A percentile compares a stretch with the other conserved stretches of the same genome.
Evolutionary conservation across 306 rosid genomes (phyloP).

Genomic region (Castanopsis chinensis): DNA sequence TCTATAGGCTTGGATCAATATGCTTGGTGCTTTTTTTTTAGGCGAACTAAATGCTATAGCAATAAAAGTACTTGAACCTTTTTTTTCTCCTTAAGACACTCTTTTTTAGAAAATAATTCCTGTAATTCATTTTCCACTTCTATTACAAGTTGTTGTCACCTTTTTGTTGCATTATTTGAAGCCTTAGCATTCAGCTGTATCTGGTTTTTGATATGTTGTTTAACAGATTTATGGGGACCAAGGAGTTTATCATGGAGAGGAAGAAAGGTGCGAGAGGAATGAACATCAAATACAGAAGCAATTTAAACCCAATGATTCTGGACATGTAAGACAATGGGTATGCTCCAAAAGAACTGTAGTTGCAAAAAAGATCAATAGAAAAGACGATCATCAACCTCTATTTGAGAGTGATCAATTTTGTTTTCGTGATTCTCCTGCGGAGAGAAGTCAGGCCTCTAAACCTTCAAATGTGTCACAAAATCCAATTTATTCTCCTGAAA

Average conservation of each 20-base stretch:
- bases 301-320: constrained; percentile 30
- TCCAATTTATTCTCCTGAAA: constrained; percentile 37
- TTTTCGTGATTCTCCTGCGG: constrained; percentile 14
- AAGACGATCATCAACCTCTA: constrained; percentile 16
- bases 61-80: not conserved
- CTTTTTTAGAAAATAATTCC: not conserved
- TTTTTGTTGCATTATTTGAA: not conserved
- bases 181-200: not conserved
- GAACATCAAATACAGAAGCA: constrained; percentile 35
- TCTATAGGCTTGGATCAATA: not conserved
- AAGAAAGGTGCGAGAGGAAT: constrained; percentile 23
- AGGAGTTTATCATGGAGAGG: constrained; percentile 20
- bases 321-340: constrained; percentile 43
- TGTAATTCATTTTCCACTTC: not conserved
- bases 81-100: not conserved
- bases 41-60: not conserved
- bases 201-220: not conserved
- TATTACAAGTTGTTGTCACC: not conserved
- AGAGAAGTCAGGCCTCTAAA: constrained; percentile 23
- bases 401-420: constrained; percentile 26
- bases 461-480: constrained; percentile 11
- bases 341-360: constrained; percentile 51
- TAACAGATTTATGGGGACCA: constrained; percentile 23
- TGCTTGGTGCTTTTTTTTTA: not conserved
- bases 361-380: constrained; percentile 38